Evolutionary conservation across 2,329 filamentous ascomycete species (phyloP), one percentile per base, ranked within the genome.

Genomic region (Fusarium sp.): DNA sequence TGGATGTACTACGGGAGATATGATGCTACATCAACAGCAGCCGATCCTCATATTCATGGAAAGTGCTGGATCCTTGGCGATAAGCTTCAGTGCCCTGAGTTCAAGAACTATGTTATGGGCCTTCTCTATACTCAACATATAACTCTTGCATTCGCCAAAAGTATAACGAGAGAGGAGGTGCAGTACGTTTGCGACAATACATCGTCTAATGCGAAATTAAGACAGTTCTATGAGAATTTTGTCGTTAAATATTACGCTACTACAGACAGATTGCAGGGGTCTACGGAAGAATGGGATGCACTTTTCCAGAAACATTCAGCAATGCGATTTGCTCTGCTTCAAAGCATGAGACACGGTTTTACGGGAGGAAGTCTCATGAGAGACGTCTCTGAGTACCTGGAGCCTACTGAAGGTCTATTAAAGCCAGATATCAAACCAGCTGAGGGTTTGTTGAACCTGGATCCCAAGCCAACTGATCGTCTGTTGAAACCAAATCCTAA

Each of bases 11-110:
- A 56, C 15, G 26, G 13, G 9, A 15, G 7, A 13, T 56, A 58
- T 7, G 5, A 15, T 2, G 1, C 6, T 1, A 11, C 2, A 4
- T 24, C 19, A 0, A 3, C n/a, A 0, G 3, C 5, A 22, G 9
- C 17, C 2, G 35, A n/a, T 11, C 5, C 20, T 2, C 45, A 6
- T 8, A 17, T 54, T 3, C 13, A 58, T 24, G 32, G 17, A 4
- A 45, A n/a, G 32, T 46, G 40, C 9, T 58, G 40, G 50, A 6
- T 33, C 13, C 55, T 58, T 8, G 40, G 24, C 1, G 14, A 46
- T 3, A 45, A 33, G n/a, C 50, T 58, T 30, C 14, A 14, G 1
- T 46, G 24, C 11, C 5, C 6, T 1, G 11, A 20, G 2, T 40
- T 58, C 7, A 8, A 46, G 5, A 17, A 17, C n/a, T 40, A n/a